Base-by-base conservation (phyloP, 148 eudicot genomes). In the Nyssa sinensis region DNA sequence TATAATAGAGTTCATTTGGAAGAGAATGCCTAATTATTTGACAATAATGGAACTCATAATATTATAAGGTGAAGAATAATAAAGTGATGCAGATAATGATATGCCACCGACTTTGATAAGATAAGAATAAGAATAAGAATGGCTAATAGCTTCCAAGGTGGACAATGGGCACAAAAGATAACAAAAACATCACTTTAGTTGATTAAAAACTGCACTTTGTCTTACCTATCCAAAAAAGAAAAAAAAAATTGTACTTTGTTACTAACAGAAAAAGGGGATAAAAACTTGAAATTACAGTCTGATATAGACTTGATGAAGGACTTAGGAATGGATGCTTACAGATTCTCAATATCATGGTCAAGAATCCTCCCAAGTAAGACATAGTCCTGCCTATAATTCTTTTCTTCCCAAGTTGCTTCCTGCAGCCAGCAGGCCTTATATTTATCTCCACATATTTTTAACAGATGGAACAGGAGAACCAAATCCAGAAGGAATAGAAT, bases 311-410 rank as follows among this genome's bases (percentile, higher is more conserved):
- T 95, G 86, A 95, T 95, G 98, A 89, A 90, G 87, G 88, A 90
- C 75, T 25, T 95, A 81, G 99, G 99, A 70, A 81, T 92, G 94
- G 98, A 93, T 85, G 93, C 99, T 76, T 95, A 95, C 79, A 88
- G 98, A 87, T 95, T 95, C 80, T 95, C 99, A 21, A 90, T 95
- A 34, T 93, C 99, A 47, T 95, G 98, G 99, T 77, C 98, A 53
- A 75, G 99, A 89, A 93, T 95, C 60, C 93, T 93, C 64, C 98
- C 98, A 27, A 89, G 99, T 95, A 89, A 85, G 85, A 77, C 12
- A 13, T n/a, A n/a, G 16, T 9, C 27, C 25, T 63, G 16, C 71
- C 70, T 69, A 51, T 17, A 41, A 25, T 30, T 12, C 6, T 63
- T 35, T 32, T 19, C 34, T 13, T 12, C 27, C 1, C 6, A 7